Evolutionary conservation across 2,329 filamentous ascomycete genomes (phyloP), one percentile per base, ranked within the genome.

Genomic region (Diplodia corticola): DNA sequence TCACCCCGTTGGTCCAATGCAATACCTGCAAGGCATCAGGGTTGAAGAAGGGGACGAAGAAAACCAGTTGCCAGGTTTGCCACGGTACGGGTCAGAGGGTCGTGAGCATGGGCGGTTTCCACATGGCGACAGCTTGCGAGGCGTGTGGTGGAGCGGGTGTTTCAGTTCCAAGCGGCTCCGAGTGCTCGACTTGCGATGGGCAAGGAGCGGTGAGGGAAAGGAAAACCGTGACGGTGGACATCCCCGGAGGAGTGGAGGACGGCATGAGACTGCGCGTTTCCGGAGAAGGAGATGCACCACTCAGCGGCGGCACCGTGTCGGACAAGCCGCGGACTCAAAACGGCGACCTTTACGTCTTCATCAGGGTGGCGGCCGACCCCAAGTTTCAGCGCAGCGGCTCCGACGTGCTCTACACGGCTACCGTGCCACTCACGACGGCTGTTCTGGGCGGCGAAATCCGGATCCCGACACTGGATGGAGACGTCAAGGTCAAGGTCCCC

Each of bases 191-290:
- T 0, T 99, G 95, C 77, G 81, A 84, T 67, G 95, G 95, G 44
- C 88, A 92, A 64, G 95, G 95, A 53, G 93, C 96, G 17, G 86
- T 92, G 40, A 86, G 92, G 71, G 92, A 97, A 73, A 85, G 88
- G 68, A 92, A 91, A 81, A 92, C 91, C 0, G 88, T 99, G 59
- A 90, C 86, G 30, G 86, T 99, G 50, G 93, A 98, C 72, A 97
- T 99, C 53, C 95, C 95, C 1, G 93, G 91, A 24, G 95, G 95
- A 69, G 93, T 99, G 35, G 95, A 98, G 76, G 94, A 99, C 76
- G 93, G 94, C 65, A 98, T 98, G 94, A 88, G 92, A 66, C 81
- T 99, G 73, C 86, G 92, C 63, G 86, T 99, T 30, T 87, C 89
- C 67, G 91, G 91, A 28, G 93, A 96, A 74, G 95, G 95, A 70